Evolutionary conservation across 257 asterid species (phyloP).

Genomic region (Forsythia suspensa): DNA sequence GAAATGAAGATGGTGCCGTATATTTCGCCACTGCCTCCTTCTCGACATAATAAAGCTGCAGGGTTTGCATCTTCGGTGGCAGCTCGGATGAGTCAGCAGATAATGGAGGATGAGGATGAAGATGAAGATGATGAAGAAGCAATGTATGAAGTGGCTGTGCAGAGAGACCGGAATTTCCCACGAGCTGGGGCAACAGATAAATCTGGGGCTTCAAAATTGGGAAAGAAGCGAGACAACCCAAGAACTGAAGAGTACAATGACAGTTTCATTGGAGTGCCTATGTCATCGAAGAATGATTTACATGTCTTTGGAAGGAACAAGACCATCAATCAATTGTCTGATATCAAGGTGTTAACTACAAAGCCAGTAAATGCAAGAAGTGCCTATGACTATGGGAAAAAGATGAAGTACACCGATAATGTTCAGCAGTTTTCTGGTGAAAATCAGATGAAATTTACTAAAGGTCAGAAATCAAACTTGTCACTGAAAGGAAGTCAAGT

Average conservation of each 20-base stretch:
- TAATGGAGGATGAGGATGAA: slow-evolving; percentile 47
- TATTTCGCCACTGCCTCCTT: slow-evolving; percentile 41
- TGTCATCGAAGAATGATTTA: slow-evolving; percentile 46
- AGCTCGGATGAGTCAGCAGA: slow-evolving; percentile 48
- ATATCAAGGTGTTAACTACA: slow-evolving; percentile 71
- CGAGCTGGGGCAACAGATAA: slow-evolving; percentile 42
- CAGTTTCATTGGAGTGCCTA: slow-evolving; percentile 44
- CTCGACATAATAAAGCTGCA: slow-evolving; percentile 42
- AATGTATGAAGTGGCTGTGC: slow-evolving; percentile 63
- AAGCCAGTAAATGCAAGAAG: slow-evolving; percentile 59
- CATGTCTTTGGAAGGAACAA: slow-evolving; percentile 65
- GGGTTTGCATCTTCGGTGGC: slow-evolving; percentile 50
- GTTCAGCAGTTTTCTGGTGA: slow-evolving; percentile 52
- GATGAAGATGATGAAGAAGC: slow-evolving; percentile 41
- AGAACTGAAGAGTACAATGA: slow-evolving; percentile 50
- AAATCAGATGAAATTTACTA: slow-evolving; percentile 58
- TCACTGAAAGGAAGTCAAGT: slow-evolving; percentile 57
- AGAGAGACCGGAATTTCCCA: slow-evolving; percentile 47
- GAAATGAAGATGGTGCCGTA: slow-evolving; percentile 45
- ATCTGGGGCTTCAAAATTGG: slow-evolving; percentile 44
- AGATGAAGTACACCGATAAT: slow-evolving; percentile 46
- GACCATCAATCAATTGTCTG: slow-evolving; percentile 75
- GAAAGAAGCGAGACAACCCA: slow-evolving; percentile 55
- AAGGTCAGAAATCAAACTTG: slow-evolving; percentile 58
- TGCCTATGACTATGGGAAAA: slow-evolving; percentile 52